Evolutionary conservation across 2,329 filamentous ascomycete genomes (phyloP), one percentile per base, ranked within the genome.

Genomic region (Tolypocladium paradoxum): DNA sequence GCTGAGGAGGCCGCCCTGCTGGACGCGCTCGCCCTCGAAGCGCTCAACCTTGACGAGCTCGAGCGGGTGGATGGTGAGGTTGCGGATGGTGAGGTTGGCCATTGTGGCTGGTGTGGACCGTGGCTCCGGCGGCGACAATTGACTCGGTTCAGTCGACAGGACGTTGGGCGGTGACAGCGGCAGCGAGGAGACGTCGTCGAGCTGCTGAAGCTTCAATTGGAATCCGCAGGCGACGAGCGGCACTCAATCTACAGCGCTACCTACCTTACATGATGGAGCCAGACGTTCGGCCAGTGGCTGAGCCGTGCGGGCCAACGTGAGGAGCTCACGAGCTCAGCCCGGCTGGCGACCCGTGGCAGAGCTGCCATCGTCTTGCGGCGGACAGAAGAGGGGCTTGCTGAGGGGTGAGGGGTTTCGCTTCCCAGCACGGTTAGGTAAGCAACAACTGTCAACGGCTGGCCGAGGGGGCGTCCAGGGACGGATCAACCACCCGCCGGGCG

Each of bases 1-100:
- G 58, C 66, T 66, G 37, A 78, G 60, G 18, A 75, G 67, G 57
- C 77, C 67, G 53, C 68, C 68, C 33, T 68, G 67, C 45, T 72
- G 51, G 73, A 72, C 61, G 27, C 68, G 66, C 54, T 73, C 65
- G 33, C 68, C 77, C 59, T 83, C 79, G 66, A 90, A 90, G 60
- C 85, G 84, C 72, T 95, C 87, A 54, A 92, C 75, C 55, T 65
- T 76, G 67, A 83, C 84, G 61, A 96, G 78, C 60, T 85, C 81
- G 53, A 96, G 74, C n/a, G 83, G 77, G 49, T 80, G 84, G 54
- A 81, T 75, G 46, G 88, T 92, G 58, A 95, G 74, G 68, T 96
- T 96, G 62, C 91, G 89, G 62, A 96, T 81, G 5, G 80, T 87
- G 60, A 96, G 73, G 54, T 72, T 68, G 20, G 73, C 68, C 76